Percentiles rank a stretch among this genome's conserved stretches.
These are phyloP conservation scores for Aspergillus spinulosporus DNA, from an alignment of 2,329 filamentous ascomycete genomes.

Conservation along the genomic window DNA sequence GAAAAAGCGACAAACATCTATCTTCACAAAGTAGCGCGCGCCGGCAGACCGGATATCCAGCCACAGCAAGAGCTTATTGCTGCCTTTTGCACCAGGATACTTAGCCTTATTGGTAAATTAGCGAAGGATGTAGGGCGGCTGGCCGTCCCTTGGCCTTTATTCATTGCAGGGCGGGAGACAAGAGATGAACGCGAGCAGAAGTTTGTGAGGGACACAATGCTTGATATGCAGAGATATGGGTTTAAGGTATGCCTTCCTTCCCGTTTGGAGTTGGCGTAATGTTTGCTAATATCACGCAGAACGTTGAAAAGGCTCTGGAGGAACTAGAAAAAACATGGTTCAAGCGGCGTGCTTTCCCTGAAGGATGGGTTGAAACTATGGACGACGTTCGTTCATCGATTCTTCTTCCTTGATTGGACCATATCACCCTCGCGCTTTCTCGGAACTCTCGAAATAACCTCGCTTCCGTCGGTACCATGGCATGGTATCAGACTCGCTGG, in stretches of 20 bases:
- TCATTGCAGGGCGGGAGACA: constrained; percentile 37
- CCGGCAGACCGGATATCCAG: constrained; percentile 30
- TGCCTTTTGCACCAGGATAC: constrained; percentile 33
- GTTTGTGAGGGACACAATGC: constrained; percentile 34
- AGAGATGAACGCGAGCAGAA: constrained; percentile 31
- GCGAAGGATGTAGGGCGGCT: constrained; percentile 38
- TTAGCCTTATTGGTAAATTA: constrained; percentile 31
- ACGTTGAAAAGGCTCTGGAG: constrained; percentile 34
- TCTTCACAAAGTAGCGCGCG: constrained; percentile 35
- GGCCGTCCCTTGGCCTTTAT: constrained; percentile 37
- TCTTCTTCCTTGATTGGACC: constrained; percentile 28
- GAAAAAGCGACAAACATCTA: constrained; percentile 40
- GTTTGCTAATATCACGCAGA: constrained; percentile 20
- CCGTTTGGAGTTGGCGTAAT: neutral
- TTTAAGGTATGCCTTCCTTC: constrained; percentile 25
- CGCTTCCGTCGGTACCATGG: no score
- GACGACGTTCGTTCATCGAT: constrained; percentile 36
- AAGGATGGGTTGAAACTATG: constrained; percentile 35
- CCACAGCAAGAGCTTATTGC: constrained; percentile 29
- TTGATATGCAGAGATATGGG: constrained; percentile 29
- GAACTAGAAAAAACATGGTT: constrained; percentile 34
- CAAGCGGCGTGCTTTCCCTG: constrained; percentile 34
- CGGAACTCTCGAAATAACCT: no score
- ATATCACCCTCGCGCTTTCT: neutral
- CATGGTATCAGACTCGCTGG: no score